These are phyloP conservation scores for Albizia julibrissin DNA, from an alignment of 306 rosid genomes.

Conservation along the genomic window DNA sequence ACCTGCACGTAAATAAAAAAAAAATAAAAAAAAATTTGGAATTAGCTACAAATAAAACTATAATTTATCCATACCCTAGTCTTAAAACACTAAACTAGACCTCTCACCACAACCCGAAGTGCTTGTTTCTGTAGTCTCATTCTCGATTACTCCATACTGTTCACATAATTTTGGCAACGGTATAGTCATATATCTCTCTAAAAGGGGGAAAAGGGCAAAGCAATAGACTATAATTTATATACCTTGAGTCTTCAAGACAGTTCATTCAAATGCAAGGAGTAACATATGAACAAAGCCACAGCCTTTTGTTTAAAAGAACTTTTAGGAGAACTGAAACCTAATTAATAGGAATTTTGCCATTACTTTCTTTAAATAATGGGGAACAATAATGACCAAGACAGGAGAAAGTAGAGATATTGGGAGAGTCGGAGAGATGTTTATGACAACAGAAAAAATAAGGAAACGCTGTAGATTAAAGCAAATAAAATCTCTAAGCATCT, in stretches of 20 bases:
- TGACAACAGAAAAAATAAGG: not conserved
- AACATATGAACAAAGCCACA: constrained; percentile 14
- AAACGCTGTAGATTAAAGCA: not conserved
- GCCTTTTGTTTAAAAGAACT: not conserved
- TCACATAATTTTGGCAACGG: constrained; percentile 87
- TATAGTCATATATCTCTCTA: constrained; percentile 77
- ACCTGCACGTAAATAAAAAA: constrained; percentile 56
- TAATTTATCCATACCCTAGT: constrained; percentile 35
- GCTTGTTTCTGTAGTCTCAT: constrained; percentile 98
- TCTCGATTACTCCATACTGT: constrained; percentile 97
- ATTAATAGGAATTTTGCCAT: not conserved
- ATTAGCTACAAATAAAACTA: constrained; percentile 32
- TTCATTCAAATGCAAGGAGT: constrained; percentile 32
- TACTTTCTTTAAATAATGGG: not conserved
- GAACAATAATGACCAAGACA: not conserved
- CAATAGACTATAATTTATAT: constrained; percentile 50
- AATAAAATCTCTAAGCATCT: not conserved
- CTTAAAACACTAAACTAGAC: constrained; percentile 53
- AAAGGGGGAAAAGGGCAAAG: constrained; percentile 33
- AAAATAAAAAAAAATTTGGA: no score
- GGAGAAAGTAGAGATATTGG: constrained; percentile 2
- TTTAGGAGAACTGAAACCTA: not conserved
- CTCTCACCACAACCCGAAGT: constrained; percentile 99
- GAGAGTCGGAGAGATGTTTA: not conserved
- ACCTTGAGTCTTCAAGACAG: constrained; percentile 36